These are phyloP conservation scores for Alternaria sp. DNA, from an alignment of 2,329 filamentous ascomycete species.

Conservation along the genomic window DNA sequence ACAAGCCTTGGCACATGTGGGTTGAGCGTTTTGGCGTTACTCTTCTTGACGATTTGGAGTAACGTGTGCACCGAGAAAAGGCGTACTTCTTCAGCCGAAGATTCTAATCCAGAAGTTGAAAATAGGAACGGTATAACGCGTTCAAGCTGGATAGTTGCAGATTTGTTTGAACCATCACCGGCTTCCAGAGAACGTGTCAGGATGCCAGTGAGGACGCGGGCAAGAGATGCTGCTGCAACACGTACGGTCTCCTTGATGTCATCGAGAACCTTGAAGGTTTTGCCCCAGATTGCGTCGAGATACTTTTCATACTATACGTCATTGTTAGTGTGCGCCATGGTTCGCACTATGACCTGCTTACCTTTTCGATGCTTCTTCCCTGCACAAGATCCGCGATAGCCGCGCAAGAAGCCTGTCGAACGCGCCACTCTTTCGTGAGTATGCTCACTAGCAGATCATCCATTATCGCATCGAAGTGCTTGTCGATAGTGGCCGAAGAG, in stretches of 20 bases:
- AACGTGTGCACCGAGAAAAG: slow-evolving; percentile 81
- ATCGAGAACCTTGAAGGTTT: slow-evolving; percentile 89
- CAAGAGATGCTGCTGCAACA: slow-evolving; percentile 79
- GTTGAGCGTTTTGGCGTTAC: slow-evolving; percentile 75
- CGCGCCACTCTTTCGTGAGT: slow-evolving; percentile 90
- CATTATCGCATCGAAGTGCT: slow-evolving; percentile 88
- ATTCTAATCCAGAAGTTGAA: slow-evolving; percentile 88
- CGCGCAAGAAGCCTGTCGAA: slow-evolving; percentile 88
- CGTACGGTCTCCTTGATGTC: slow-evolving; percentile 95
- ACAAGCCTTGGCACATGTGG: slow-evolving; percentile 84
- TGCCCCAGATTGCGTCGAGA: slow-evolving; percentile 83
- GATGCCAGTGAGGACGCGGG: slow-evolving; percentile 82
- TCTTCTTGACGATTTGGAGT: slow-evolving; percentile 88
- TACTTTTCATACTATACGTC: slow-evolving; percentile 75
- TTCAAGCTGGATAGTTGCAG: slow-evolving; percentile 80
- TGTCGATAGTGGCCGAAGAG: slow-evolving; percentile 75
- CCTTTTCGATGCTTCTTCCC: slow-evolving; percentile 68
- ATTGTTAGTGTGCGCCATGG: slow-evolving; percentile 5
- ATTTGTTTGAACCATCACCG: slow-evolving; percentile 70
- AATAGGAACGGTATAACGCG: slow-evolving; percentile 90
- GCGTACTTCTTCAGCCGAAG: slow-evolving; percentile 85
- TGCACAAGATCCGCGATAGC: slow-evolving; percentile 89
- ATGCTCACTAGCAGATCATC: slow-evolving; percentile 85
- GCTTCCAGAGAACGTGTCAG: slow-evolving; percentile 86
- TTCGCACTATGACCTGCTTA: slow-evolving; percentile 16